These are phyloP conservation scores for Pseudisothecium myosuroides DNA, from an alignment of 225 moss, liverwort and hornwort species.

Conservation along the genomic window DNA sequence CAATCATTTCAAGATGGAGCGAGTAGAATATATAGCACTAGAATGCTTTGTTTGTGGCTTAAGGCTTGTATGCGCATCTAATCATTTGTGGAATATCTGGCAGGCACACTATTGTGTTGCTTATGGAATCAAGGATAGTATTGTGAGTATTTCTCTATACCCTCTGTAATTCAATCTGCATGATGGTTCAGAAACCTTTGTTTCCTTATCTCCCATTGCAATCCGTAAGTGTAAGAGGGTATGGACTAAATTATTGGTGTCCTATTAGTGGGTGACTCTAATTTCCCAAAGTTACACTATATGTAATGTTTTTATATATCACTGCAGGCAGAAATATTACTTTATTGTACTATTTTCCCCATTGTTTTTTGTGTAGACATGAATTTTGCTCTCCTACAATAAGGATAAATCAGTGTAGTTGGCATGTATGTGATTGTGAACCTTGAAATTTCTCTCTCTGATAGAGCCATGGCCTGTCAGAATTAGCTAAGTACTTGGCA, in stretches of 20 bases:
- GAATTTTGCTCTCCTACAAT: not conserved
- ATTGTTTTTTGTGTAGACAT: too few species aligned
- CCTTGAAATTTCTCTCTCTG: not conserved
- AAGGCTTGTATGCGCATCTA: not conserved
- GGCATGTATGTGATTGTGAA: not conserved
- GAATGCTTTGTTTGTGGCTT: not conserved
- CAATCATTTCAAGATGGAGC: too few species aligned
- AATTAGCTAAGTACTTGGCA: not conserved
- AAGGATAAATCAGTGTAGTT: not conserved
- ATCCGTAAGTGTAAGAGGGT: not conserved
- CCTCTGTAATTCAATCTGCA: not conserved
- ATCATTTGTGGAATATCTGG: not conserved
- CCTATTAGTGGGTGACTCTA: not conserved
- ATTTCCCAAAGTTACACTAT: not conserved
- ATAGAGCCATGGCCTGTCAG: not conserved
- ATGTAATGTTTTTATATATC: too few species aligned
- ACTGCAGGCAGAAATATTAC: not conserved
- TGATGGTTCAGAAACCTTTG: not conserved
- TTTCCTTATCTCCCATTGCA: not conserved
- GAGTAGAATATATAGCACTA: not conserved
- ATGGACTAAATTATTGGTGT: not conserved
- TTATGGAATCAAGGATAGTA: slow-evolving; percentile 68
- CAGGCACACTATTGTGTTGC: slow-evolving; percentile 92
- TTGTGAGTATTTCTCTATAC: slow-evolving; percentile 28
- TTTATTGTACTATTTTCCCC: not conserved